Percentiles rank a stretch among this genome's conserved stretches.
Conservation (phyloP, 148 eudicot genomes). For the Euryodendron excelsum region DNA sequence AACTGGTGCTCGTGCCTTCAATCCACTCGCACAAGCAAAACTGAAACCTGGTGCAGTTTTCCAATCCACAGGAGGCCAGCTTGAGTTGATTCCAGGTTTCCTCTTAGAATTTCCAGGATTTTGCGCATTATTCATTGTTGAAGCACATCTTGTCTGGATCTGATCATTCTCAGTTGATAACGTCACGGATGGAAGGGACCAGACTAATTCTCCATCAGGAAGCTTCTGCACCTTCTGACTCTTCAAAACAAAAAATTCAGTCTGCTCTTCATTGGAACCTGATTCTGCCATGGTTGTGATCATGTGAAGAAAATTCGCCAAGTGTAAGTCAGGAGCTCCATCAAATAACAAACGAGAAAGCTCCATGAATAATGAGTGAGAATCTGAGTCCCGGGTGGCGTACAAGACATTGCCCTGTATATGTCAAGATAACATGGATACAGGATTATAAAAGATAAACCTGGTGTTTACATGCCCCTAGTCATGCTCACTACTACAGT, state of each 20-base stretch:
- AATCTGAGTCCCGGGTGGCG: slow-evolving; percentile 59
- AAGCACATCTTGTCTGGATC: slow-evolving; percentile 11
- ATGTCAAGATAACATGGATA: slow-evolving; percentile 3
- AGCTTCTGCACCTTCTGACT: slow-evolving; percentile 82
- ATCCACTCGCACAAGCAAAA: slow-evolving; percentile 19
- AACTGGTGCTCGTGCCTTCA: slow-evolving; percentile 19
- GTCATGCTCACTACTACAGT: slow-evolving; percentile 1
- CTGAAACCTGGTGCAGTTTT: slow-evolving; percentile 81
- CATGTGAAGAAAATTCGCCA: slow-evolving; percentile 93
- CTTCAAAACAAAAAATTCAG: slow-evolving; percentile 64
- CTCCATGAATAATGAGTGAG: slow-evolving; percentile 76
- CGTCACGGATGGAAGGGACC: slow-evolving; percentile 55
- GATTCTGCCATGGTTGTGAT: slow-evolving; percentile 80
- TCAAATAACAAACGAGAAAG: slow-evolving; percentile 64
- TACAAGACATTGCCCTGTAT: slow-evolving; percentile 63
- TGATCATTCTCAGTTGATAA: slow-evolving; percentile 28
- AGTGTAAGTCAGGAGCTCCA: slow-evolving; percentile 60
- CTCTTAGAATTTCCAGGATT: slow-evolving; percentile 29
- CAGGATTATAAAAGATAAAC: background rate
- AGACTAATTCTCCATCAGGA: slow-evolving; percentile 59
- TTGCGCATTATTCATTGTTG: slow-evolving; percentile 28
- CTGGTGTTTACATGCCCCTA: background rate
- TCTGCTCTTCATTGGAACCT: slow-evolving; percentile 77
- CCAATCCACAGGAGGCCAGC: slow-evolving; percentile 90
- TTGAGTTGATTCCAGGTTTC: slow-evolving; percentile 34